These are phyloP conservation scores for Cercospora berteroae DNA, from an alignment of 2,329 filamentous ascomycete species.

Conservation along the genomic window DNA sequence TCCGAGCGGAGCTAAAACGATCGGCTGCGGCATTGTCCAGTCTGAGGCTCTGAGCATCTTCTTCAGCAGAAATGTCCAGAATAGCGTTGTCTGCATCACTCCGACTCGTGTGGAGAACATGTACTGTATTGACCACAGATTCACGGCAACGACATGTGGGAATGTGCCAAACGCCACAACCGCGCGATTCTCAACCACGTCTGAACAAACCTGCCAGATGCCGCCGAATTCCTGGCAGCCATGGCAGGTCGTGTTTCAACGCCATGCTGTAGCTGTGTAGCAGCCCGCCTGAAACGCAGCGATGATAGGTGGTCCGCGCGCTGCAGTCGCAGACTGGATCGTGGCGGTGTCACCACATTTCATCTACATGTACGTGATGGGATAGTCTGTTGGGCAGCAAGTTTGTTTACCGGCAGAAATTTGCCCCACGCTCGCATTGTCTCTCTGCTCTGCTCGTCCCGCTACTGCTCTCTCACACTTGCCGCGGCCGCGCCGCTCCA, in stretches of 20 bases:
- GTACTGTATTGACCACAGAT: neutral
- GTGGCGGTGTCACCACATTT: slow-evolving; percentile 5
- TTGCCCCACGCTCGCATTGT: slow-evolving; percentile 1
- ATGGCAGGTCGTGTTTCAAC: slow-evolving; percentile 15
- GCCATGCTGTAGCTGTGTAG: slow-evolving; percentile 9
- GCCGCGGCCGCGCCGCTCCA: neutral
- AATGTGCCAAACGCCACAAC: neutral
- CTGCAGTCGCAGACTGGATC: neutral
- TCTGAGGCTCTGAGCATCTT: neutral
- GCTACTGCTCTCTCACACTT: neutral
- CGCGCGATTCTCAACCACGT: neutral
- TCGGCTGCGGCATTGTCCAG: slow-evolving; percentile 5
- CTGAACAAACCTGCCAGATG: neutral
- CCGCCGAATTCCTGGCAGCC: neutral
- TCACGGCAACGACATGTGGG: neutral
- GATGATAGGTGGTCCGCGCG: neutral
- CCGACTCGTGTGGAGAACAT: neutral
- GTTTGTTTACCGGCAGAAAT: neutral
- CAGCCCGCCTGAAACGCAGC: neutral
- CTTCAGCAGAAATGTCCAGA: neutral
- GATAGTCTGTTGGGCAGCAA: slow-evolving; percentile 1
- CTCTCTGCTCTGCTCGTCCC: neutral
- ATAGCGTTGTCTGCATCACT: neutral
- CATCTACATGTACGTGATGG: slow-evolving; percentile 2
- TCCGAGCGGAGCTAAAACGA: slow-evolving; percentile 8